These are phyloP conservation scores for Penicillium sp. DNA, from an alignment of 2,329 filamentous ascomycete species.

Conservation along the genomic window DNA sequence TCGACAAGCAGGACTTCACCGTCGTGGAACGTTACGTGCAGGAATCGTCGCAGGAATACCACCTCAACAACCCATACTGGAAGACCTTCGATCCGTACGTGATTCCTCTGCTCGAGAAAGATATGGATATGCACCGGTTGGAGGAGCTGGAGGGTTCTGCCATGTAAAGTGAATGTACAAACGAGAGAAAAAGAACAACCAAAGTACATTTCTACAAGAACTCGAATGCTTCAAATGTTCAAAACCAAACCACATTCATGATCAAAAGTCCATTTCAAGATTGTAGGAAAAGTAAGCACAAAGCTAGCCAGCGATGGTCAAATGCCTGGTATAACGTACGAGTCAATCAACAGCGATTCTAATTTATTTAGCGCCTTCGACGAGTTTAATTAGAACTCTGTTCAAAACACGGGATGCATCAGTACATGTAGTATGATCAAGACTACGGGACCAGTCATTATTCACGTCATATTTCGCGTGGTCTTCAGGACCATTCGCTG, in stretches of 20 bases:
- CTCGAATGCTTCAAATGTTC: too few relatives aligned
- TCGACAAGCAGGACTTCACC: slow-evolving; percentile 68
- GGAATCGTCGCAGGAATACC: slow-evolving; percentile 61
- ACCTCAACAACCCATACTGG: slow-evolving; percentile 70
- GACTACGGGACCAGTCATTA: neutral
- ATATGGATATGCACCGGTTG: slow-evolving; percentile 67
- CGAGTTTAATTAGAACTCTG: neutral
- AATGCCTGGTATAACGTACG: too few relatives aligned
- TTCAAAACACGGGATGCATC: neutral
- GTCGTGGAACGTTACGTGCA: slow-evolving; percentile 72
- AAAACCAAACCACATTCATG: too few relatives aligned
- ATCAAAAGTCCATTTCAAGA: too few relatives aligned
- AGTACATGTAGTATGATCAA: too few relatives aligned
- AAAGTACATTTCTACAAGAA: too few relatives aligned
- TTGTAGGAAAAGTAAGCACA: too few relatives aligned
- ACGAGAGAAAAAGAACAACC: too few relatives aligned
- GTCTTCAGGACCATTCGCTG: neutral
- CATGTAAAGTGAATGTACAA: slow-evolving; percentile 5
- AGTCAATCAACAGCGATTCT: too few relatives aligned
- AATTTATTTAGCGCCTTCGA: too few relatives aligned
- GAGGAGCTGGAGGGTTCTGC: slow-evolving; percentile 59
- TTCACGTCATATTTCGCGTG: neutral
- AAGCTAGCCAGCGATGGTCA: too few relatives aligned
- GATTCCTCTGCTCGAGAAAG: slow-evolving; percentile 63
- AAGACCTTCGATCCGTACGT: slow-evolving; percentile 75